A percentile compares a stretch with the other conserved stretches of the same genome.
Conservation (phyloP, 1,139 yeast genomes). For the Sugiyamaella neomexicana region DNA sequence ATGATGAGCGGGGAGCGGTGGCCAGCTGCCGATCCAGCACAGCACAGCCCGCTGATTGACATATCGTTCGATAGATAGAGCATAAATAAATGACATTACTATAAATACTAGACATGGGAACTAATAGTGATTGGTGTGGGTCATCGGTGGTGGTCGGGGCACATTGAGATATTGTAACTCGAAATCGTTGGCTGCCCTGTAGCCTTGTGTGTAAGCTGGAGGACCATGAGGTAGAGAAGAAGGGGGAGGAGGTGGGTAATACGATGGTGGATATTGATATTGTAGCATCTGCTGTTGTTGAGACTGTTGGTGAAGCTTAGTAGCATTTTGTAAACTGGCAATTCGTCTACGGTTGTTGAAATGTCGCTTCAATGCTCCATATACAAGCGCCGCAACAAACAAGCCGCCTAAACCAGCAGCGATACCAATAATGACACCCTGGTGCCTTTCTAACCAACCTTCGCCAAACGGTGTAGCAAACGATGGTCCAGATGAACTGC, state of each 20-base stretch:
- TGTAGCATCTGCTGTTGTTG: not conserved
- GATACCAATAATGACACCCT: conserved; percentile 31
- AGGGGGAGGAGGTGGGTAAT: conserved; percentile 1
- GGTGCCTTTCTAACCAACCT: conserved; percentile 32
- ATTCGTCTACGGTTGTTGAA: not conserved
- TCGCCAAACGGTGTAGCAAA: conserved; percentile 20
- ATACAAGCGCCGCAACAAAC: conserved; percentile 15
- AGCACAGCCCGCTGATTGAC: not conserved
- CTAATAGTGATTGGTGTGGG: conserved; percentile 4
- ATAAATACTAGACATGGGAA: not conserved
- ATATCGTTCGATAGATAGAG: no score
- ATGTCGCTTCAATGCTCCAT: conserved; percentile 2
- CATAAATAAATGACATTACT: not conserved
- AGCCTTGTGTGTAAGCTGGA: not conserved
- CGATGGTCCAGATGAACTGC: conserved; percentile 9
- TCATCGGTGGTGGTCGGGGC: conserved; percentile 14
- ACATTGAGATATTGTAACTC: not conserved
- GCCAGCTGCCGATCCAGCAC: no score
- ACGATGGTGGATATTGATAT: not conserved
- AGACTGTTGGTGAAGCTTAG: not conserved
- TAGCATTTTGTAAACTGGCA: not conserved
- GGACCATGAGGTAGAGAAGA: conserved; percentile 5
- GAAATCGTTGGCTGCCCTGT: conserved; percentile 2
- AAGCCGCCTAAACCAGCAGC: conserved; percentile 33
- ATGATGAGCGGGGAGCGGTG: no score